Base-by-base conservation (phyloP, 2,329 filamentous ascomycete species). In the Fusarium pseudocircinatum region DNA sequence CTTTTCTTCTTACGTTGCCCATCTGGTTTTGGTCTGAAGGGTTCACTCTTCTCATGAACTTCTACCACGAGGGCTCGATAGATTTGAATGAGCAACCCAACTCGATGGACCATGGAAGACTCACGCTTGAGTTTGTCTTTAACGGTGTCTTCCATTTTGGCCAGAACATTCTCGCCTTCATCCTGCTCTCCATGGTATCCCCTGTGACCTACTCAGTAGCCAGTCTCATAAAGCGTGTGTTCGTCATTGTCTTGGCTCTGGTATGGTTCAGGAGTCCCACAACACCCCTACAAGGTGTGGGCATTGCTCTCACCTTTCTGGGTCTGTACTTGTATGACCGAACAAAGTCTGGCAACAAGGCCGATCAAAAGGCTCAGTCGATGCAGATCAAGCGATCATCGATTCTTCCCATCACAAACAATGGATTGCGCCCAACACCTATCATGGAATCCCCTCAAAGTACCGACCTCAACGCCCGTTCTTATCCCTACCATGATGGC, bases 151-250 rank as follows among this genome's bases (percentile, higher is more conserved):
- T 97, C 80, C 96, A 99, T 83, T 99, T 98, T 82, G 94, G 91
- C 22, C 96, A 99, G 79, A 98, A 97, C 79, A 97, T 99, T 60
- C 88, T 99, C 61, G 96, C 96, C 0, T 99, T 99, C 80, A 87
- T 97, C 28, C 87, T 99, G 11, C 86, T 99, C 12, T 97, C 95
- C 60, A 93, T 97, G 85, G 93, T 98, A 18, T 97, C 95, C 1
- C 96, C 96, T 1, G 96, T 99, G 42, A 98, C 96, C 0, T 99
- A 99, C 84, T 97, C 94, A 0, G 96, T 99, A 42, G 96, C 96
- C 40, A 97, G 93, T 63, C 86, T 99, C 70, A 96, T 99, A 83
- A 99, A 99, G 85, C 93, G 96, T 54, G 96, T 99, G 18, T 98
- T 97, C 79, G 96, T 99, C 78, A 97, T 99, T 77, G 90, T 96